Percentiles rank a stretch among this genome's conserved stretches.
These are phyloP conservation scores for Monosporascus ibericus DNA, from an alignment of 2,329 filamentous ascomycete genomes.

Conservation along the genomic window DNA sequence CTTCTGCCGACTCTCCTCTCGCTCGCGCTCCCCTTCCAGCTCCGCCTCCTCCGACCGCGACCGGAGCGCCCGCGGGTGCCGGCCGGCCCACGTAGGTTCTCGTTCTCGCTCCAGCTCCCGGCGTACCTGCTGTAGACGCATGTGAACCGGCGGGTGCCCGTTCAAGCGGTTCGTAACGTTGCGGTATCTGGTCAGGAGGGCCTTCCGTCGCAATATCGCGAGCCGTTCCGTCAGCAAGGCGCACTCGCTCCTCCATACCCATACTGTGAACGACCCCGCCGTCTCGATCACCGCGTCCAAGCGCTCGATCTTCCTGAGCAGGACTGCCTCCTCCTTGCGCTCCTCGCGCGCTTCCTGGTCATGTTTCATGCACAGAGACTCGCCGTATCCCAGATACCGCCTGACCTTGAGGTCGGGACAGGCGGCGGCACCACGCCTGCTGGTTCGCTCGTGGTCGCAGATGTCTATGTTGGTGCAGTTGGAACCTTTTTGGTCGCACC, in stretches of 20 bases:
- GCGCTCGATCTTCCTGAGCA: not conserved
- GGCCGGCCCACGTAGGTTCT: too few relatives aligned
- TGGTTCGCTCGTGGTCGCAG: not conserved
- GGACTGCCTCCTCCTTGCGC: not conserved
- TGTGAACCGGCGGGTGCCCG: not conserved
- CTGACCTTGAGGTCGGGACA: not conserved
- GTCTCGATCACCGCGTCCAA: not conserved
- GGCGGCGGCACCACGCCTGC: not conserved
- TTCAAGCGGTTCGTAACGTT: too few relatives aligned
- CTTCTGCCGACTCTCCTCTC: too few relatives aligned
- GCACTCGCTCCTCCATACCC: too few relatives aligned
- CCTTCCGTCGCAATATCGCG: too few relatives aligned
- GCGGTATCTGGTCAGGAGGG: too few relatives aligned
- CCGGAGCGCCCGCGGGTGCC: too few relatives aligned
- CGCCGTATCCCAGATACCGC: not conserved
- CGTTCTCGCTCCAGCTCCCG: not conserved
- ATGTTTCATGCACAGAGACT: not conserved
- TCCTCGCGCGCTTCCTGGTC: not conserved
- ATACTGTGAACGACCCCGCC: too few relatives aligned
- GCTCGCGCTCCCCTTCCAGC: too few relatives aligned
- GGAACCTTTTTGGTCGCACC: not conserved
- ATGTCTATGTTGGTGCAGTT: not conserved
- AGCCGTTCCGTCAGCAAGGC: too few relatives aligned
- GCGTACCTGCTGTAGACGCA: not conserved
- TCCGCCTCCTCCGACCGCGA: too few relatives aligned